Conservation (phyloP, 768 basidiomycete genomes). For the Thelephora ganbajun region DNA sequence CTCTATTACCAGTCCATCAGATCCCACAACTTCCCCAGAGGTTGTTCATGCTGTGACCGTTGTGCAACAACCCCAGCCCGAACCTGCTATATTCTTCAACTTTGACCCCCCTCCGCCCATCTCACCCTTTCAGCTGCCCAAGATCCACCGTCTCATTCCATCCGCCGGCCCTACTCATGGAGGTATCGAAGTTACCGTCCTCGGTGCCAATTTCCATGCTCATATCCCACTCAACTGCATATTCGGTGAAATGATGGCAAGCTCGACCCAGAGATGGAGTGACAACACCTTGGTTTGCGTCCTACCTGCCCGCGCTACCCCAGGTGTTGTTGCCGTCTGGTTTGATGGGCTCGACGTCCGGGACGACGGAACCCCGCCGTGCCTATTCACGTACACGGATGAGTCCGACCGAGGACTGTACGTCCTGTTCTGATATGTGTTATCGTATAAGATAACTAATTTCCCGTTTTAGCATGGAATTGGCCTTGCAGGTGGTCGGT, state of each 20-base stretch:
- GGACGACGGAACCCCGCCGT: conserved; percentile 39
- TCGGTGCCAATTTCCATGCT: conserved; percentile 83
- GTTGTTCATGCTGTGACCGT: conserved; percentile 4
- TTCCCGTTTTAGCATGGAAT: conserved; percentile 52
- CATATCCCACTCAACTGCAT: conserved; percentile 59
- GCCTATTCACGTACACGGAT: conserved; percentile 81
- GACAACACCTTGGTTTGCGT: conserved; percentile 88
- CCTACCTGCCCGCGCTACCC: conserved; percentile 64
- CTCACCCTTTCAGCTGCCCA: conserved; percentile 42
- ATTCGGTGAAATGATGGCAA: conserved; percentile 75
- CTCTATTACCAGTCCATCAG: not conserved
- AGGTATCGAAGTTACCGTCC: conserved; percentile 87
- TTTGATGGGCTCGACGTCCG: conserved; percentile 64
- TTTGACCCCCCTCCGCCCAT: conserved; percentile 31
- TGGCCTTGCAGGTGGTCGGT: conserved; percentile 89
- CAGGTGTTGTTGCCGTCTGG: conserved; percentile 85
- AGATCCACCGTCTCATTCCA: conserved; percentile 77
- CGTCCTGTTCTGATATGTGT: conserved; percentile 19
- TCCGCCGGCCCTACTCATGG: conserved; percentile 78
- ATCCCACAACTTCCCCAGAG: conserved; percentile 1
- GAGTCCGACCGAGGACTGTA: conserved; percentile 82
- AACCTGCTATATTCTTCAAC: conserved; percentile 37
- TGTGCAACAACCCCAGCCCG: conserved; percentile 4
- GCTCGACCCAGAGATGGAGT: conserved; percentile 82
- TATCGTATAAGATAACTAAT: conserved; percentile 3